These are phyloP conservation scores for Trifolium subterraneum DNA, from an alignment of 306 rosid species.

Conservation along the genomic window DNA sequence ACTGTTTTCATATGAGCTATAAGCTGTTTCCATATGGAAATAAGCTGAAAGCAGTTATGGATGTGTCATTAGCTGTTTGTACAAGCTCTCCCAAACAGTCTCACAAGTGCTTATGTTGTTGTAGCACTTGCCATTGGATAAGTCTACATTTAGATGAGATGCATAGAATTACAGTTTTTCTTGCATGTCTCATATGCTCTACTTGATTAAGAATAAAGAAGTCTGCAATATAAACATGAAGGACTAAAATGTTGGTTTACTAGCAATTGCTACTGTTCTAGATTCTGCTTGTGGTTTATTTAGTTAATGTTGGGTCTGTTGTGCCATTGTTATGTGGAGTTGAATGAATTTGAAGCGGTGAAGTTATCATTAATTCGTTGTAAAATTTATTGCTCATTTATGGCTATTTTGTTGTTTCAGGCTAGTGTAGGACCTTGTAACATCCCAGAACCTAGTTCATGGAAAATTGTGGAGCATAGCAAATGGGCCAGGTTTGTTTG, in stretches of 20 bases:
- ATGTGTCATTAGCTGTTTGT: background rate
- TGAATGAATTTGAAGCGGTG: conserved; percentile 8
- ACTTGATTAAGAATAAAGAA: background rate
- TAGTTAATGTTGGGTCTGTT: background rate
- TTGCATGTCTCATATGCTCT: conserved; percentile 1
- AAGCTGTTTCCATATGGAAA: background rate
- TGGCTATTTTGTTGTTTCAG: conserved; percentile 54
- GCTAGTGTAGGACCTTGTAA: conserved; percentile 88
- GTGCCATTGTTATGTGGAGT: background rate
- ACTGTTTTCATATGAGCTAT: background rate
- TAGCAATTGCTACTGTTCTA: background rate
- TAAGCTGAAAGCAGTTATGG: background rate
- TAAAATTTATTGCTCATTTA: background rate
- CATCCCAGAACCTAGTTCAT: conserved; percentile 78
- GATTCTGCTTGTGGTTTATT: conserved; percentile 15
- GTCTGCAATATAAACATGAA: conserved; percentile 4
- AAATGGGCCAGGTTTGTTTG: conserved; percentile 90
- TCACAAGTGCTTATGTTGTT: background rate
- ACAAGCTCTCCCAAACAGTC: background rate
- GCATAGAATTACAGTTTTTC: background rate
- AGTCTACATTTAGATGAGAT: background rate
- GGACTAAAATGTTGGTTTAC: conserved; percentile 27
- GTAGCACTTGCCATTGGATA: background rate
- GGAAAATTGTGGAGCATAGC: conserved; percentile 92
- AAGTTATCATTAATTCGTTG: conserved; percentile 12